Percentiles rank a stretch among this genome's conserved stretches.
These are phyloP conservation scores for Rhypophila decipiens DNA, from an alignment of 495 filamentous ascomycete species.

Conservation along the genomic window DNA sequence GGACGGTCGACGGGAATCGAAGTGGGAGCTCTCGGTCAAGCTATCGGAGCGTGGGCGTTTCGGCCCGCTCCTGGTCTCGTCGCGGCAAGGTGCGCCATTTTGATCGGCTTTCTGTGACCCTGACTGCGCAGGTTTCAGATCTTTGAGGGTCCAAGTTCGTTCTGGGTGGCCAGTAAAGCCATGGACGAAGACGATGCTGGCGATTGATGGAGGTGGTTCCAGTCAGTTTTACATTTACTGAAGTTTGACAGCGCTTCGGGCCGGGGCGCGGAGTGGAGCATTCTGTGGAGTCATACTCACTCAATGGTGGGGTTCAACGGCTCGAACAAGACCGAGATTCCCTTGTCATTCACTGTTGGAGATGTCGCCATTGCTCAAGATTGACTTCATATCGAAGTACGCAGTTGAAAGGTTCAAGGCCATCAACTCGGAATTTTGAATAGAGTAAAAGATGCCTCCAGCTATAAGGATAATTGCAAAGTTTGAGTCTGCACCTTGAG, in stretches of 20 bases:
- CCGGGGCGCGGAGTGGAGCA: background rate
- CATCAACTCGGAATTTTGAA: no score
- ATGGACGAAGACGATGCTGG: slow-evolving; percentile 4
- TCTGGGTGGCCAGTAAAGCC: slow-evolving; percentile 6
- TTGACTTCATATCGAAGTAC: no score
- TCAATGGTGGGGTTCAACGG: slow-evolving; percentile 2
- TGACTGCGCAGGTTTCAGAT: background rate
- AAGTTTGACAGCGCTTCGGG: background rate
- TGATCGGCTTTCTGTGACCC: no score
- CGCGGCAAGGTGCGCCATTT: no score
- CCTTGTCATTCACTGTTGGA: background rate
- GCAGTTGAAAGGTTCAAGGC: no score
- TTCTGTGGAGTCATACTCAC: no score
- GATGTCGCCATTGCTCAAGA: no score
- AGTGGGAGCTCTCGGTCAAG: background rate
- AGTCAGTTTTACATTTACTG: background rate
- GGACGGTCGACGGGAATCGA: background rate
- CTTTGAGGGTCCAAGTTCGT: slow-evolving; percentile 1
- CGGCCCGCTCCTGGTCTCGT: background rate
- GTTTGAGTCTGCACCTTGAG: no score
- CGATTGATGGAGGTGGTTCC: background rate
- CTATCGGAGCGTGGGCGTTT: background rate
- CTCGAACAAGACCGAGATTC: slow-evolving; percentile 1
- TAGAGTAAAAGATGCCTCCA: no score
- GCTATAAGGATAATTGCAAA: no score